phyloP scores from a whole-genome alignment of 805 yeast species.

The Kodamaea fukazawae region DNA sequence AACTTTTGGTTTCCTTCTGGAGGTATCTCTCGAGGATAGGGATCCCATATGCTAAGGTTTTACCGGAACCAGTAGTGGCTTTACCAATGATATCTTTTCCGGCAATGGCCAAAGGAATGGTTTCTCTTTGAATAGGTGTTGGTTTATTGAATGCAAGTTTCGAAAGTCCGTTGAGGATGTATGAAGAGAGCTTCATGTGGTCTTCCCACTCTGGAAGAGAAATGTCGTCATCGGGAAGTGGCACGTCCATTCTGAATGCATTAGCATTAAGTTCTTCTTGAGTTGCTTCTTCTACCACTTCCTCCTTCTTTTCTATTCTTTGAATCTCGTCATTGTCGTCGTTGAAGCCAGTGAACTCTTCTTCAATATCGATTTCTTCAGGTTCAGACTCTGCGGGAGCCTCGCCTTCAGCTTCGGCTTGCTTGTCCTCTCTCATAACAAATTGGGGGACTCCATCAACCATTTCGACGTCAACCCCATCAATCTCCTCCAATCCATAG shows the following conservation, averaged over 20 bases:
- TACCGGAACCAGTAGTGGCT: slow-evolving; percentile 97
- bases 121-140: slow-evolving; percentile 75
- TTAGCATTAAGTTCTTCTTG: slow-evolving; percentile 23
- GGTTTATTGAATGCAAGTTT: slow-evolving; percentile 63
- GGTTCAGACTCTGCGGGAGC: slow-evolving; percentile 9
- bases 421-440: slow-evolving; percentile 28
- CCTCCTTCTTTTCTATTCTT: slow-evolving; percentile 7
- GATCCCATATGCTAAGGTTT: slow-evolving; percentile 91
- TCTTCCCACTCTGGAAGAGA: slow-evolving; percentile 62
- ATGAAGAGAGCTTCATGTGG: slow-evolving; percentile 49
- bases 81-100: slow-evolving; percentile 90
- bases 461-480: slow-evolving; percentile 82
- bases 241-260: slow-evolving; percentile 28
- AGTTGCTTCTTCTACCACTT: slow-evolving; percentile 11
- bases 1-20: slow-evolving; percentile 26
- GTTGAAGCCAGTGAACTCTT: slow-evolving; percentile 27
- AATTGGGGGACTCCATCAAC: slow-evolving; percentile 67
- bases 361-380: slow-evolving; percentile 26
- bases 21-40: slow-evolving; percentile 77
- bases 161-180: slow-evolving; percentile 60
- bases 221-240: slow-evolving; percentile 33
- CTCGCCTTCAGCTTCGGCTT: slow-evolving; percentile 16
- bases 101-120: slow-evolving; percentile 70
- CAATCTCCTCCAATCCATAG: slow-evolving; percentile 90
- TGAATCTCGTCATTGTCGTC: slow-evolving; percentile 14